phyloP scores from a whole-genome alignment of 805 yeast genomes.

The Candida hungchunana region DNA sequence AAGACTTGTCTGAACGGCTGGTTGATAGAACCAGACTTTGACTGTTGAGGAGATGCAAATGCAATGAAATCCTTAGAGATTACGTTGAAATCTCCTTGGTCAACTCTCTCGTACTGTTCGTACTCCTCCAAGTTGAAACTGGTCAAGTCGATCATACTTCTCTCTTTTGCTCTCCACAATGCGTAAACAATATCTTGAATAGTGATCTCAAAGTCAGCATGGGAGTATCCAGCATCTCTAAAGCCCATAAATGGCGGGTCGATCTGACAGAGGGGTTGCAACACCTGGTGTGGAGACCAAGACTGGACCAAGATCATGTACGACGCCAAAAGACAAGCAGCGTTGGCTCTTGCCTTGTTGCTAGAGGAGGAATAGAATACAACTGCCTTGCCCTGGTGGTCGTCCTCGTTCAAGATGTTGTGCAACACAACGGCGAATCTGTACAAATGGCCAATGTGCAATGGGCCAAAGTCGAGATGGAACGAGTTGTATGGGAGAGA shows the following conservation, averaged over 20 bases:
- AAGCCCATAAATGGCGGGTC: constrained; percentile 93
- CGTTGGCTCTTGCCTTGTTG: constrained; percentile 81
- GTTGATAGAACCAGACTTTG: constrained; percentile 41
- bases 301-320: constrained; percentile 93
- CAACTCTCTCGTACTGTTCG: constrained; percentile 92
- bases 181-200: constrained; percentile 96
- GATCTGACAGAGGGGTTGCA: constrained; percentile 89
- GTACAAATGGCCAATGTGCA: constrained; percentile 88
- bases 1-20: constrained; percentile 81
- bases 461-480: constrained; percentile 94
- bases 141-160: constrained; percentile 82
- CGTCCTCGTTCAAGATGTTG: constrained; percentile 81
- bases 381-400: constrained; percentile 81
- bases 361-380: constrained; percentile 85
- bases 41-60: constrained; percentile 93
- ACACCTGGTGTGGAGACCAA: constrained; percentile 97
- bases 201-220: constrained; percentile 89
- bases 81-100: constrained; percentile 93
- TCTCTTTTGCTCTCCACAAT: constrained; percentile 95
- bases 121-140: constrained; percentile 87
- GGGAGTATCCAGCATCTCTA: constrained; percentile 96
- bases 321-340: constrained; percentile 90
- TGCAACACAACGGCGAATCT: constrained; percentile 94
- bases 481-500: constrained; percentile 91
- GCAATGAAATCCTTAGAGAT: constrained; percentile 93